These are phyloP conservation scores for Clavispora asparagi DNA, from an alignment of 805 yeast species.

Conservation along the genomic window DNA sequence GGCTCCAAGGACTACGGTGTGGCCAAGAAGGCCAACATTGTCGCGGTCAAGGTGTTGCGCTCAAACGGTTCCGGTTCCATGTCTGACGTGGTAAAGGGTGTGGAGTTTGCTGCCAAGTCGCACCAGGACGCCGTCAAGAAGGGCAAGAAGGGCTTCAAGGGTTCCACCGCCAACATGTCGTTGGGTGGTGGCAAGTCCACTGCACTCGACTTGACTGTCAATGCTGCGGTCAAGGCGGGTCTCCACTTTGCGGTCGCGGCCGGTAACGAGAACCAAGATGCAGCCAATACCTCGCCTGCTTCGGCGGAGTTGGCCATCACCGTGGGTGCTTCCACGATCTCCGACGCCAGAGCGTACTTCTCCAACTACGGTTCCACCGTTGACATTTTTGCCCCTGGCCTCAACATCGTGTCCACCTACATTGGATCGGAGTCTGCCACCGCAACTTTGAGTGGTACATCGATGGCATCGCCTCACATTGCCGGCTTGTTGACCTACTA, in stretches of 20 bases:
- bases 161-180: conserved; percentile 60
- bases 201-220: conserved; percentile 52
- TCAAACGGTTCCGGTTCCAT: conserved; percentile 35
- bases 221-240: conserved; percentile 54
- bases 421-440: conserved; percentile 73
- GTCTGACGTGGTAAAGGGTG: conserved; percentile 39
- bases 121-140: conserved; percentile 35
- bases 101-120: conserved; percentile 41
- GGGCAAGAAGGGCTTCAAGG: conserved; percentile 44
- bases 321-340: conserved; percentile 44
- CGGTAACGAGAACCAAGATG: conserved; percentile 57
- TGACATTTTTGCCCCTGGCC: conserved; percentile 53
- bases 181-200: conserved; percentile 56
- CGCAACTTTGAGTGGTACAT: conserved; percentile 87
- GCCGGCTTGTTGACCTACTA: conserved; percentile 88
- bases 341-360: conserved; percentile 45
- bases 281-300: conserved; percentile 58
- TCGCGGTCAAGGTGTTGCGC: conserved; percentile 40
- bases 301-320: conserved; percentile 51
- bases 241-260: conserved; percentile 60
- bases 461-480: conserved; percentile 98
- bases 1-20: conserved; percentile 81
- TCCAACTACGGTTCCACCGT: conserved; percentile 52
- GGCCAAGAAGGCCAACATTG: conserved; percentile 51
- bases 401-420: conserved; percentile 54